Evolutionary conservation across 2,329 filamentous ascomycete genomes (phyloP), one percentile per base, ranked within the genome.

Genomic region (Tolypocladium nubicola): DNA sequence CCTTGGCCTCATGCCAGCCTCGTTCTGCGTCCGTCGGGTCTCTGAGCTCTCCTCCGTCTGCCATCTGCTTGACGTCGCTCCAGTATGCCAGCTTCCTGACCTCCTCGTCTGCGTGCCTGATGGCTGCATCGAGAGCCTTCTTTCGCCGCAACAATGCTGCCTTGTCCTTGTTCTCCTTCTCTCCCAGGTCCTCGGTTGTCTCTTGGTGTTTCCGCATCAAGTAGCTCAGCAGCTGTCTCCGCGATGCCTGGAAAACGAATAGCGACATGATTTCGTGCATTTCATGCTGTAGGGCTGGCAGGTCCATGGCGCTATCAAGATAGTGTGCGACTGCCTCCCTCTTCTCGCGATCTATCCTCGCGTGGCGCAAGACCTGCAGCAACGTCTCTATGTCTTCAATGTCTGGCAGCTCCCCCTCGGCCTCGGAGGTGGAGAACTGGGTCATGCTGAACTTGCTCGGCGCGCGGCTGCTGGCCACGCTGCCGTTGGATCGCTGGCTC

Each of bases 301-400:
- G 75, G 64, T 97, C 90, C 30, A 88, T 84, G 7, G 84, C 89
- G 56, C 94, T 79, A 47, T 85, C 76, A n/a, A 97, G 77, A 67
- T 96, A 99, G 61, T 83, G 88, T 65, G 88, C 85, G 26, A 97
- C 80, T 0, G 87, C 86, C 60, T 93, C 87, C 58, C 95, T 84
- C 75, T 94, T 97, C 74, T 97, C 93, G 39, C 94, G 83, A 68
- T 99, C 94, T 63, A 99, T 90, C 9, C 85, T 81, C 7, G 88
- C 84, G 43, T 74, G 75, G 61, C 85, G 87, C 56, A 99, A 71
- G 2, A 83, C 80, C 26, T 72, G 74, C 75, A 96, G 79, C 33
- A 99, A 75, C 3, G 83, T 82, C 4, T 84, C 81, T 21, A 90
- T 81, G 65, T 90, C 82, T 23, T 76, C 73, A 37, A 87, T 80